Evolutionary conservation across 306 rosid species (phyloP), one percentile per base, ranked within the genome.

Genomic region (Fragaria nilgerrensis): DNA sequence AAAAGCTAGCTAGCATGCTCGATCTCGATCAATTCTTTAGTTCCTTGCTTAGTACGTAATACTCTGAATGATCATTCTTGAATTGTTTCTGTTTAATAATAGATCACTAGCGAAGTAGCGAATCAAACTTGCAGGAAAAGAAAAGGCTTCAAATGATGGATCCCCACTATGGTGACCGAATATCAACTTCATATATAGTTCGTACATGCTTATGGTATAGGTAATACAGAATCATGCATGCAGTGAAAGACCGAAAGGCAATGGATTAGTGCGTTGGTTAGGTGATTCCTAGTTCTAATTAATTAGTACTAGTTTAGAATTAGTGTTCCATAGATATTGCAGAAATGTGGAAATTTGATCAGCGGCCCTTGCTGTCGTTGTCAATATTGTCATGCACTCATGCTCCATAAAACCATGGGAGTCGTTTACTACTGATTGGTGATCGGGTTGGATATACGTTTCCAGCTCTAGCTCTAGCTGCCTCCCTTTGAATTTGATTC

Each of bases 31-130:
- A 34, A 43, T 43, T 39, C 53, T 64, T 74, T 47, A 65, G 55
- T 70, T 67, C 23, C 67, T 22, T 64, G 17, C 48, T 56, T 61
- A 52, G 72, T 78, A 71, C 65, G 80, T 55, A 55, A n/a, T 9
- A n/a, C 27, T 53, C 27, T 53, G 61, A 53, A 53, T 53, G 13
- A n/a, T 20, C 61, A 53, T n/a, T 53, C 61, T n/a, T 52, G 58
- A 7, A 7, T 52, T 5, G 0, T 4, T 0, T 52, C 20, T 19
- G 58, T 52, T 52, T 52, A 19, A 7, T n/a, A 37, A 9, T 53
- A 41, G 17, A 68, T 67, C 2, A 56, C 39, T n/a, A 52, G 44
- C 44, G 9, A 39, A 39, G 12, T 43, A 43, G n/a, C 32, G 6
- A 68, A 70, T 55, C 25, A 67, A 72, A 47, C 27, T 13, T 9